Conservation (phyloP, 495 filamentous ascomycete species). For the Neurospora hispaniola region DNA sequence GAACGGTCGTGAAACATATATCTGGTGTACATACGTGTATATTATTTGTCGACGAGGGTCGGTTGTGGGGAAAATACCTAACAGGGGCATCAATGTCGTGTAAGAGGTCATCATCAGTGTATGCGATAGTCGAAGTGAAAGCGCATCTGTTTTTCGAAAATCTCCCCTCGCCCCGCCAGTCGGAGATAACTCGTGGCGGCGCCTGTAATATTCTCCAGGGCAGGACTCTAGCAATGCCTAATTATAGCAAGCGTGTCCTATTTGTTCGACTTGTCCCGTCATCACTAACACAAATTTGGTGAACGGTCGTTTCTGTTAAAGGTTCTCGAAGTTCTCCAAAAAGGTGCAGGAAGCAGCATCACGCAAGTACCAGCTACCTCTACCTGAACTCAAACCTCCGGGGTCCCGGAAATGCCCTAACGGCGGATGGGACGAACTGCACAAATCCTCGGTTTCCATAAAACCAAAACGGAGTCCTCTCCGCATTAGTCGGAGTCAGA, state of each 20-base stretch:
- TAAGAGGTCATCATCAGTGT: not conserved
- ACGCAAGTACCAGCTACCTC: not conserved
- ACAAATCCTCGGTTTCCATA: not conserved
- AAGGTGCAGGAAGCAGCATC: not conserved
- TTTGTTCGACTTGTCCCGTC: not conserved
- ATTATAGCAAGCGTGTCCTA: not conserved
- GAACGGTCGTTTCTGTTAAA: not conserved
- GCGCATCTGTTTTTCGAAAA: not conserved
- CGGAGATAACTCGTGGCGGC: not conserved
- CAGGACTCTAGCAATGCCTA: not conserved
- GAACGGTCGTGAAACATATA: not conserved
- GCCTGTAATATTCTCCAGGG: not conserved
- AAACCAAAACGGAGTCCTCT: not conserved
- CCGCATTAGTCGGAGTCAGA: not conserved
- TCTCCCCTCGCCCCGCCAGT: not conserved
- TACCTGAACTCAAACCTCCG: not conserved
- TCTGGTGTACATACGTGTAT: not conserved
- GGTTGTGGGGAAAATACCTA: not conserved
- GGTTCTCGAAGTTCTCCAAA: not conserved
- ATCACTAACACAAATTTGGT: not conserved
- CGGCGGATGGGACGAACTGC: not conserved
- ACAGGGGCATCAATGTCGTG: not conserved
- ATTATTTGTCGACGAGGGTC: not conserved
- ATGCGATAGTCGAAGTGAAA: too few species aligned
- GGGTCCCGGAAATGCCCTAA: not conserved